Evolutionary conservation across 192 early-diverging fungal genomes (phyloP).

Genomic region (Coemansia sp.): DNA sequence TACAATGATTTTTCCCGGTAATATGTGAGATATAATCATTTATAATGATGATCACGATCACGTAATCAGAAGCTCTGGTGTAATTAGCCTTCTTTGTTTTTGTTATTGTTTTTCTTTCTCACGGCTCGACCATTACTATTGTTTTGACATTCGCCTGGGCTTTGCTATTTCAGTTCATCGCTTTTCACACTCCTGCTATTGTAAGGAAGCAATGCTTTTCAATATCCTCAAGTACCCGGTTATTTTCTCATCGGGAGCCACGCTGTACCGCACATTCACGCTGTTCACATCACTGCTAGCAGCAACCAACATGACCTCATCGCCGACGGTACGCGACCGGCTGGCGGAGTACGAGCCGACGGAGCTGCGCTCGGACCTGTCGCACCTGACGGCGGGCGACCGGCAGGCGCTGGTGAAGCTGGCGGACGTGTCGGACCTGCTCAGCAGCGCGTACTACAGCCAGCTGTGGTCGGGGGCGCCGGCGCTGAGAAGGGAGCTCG

Average conservation of each 20-base stretch:
- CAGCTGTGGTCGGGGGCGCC: slow-evolving; percentile 69
- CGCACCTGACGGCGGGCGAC: slow-evolving; percentile 60
- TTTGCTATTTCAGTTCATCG: background rate
- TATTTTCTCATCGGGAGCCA: background rate
- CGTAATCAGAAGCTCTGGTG: no score
- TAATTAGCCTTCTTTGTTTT: no score
- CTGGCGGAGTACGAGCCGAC: slow-evolving; percentile 56
- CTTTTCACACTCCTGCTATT: background rate
- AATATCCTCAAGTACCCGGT: background rate
- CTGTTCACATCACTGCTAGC: slow-evolving; percentile 2
- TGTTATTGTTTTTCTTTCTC: background rate
- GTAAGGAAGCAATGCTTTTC: background rate
- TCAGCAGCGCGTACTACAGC: slow-evolving; percentile 63
- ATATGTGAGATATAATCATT: no score
- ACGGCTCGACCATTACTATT: no score
- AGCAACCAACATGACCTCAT: slow-evolving; percentile 1
- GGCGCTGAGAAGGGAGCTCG: slow-evolving; percentile 55
- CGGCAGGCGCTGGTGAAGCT: slow-evolving; percentile 63
- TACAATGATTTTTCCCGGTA: no score
- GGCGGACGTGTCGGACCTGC: slow-evolving; percentile 60
- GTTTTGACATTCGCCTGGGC: background rate
- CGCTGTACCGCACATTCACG: slow-evolving; percentile 17
- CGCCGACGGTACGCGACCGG: slow-evolving; percentile 30
- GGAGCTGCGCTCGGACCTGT: slow-evolving; percentile 60
- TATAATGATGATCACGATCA: no score